Percentiles rank a stretch among this genome's conserved stretches.
phyloP scores from a whole-genome alignment of 768 basidiomycete species.

The Leccinum truebloodii region DNA sequence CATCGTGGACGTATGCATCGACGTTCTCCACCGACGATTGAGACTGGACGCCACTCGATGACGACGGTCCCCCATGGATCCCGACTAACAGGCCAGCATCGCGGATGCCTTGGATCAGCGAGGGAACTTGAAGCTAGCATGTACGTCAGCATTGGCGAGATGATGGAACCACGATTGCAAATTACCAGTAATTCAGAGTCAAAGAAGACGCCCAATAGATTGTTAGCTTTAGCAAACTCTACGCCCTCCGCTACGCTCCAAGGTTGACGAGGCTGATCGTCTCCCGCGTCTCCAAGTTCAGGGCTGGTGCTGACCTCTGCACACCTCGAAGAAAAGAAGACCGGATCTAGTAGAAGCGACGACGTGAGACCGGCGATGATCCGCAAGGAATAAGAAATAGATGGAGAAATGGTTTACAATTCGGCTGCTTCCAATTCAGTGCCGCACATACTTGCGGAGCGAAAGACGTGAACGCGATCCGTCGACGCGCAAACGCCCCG shows the following conservation, averaged over 20 bases:
- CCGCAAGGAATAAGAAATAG: conserved; percentile 23
- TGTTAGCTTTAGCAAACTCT: conserved; percentile 90
- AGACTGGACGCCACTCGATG: conserved; percentile 39
- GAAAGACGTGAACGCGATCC: conserved; percentile 91
- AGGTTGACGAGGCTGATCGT: conserved; percentile 48
- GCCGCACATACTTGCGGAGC: conserved; percentile 87
- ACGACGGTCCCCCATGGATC: conserved; percentile 66
- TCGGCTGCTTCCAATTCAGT: conserved; percentile 99
- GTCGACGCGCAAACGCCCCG: conserved; percentile 58
- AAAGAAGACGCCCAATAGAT: conserved; percentile 88
- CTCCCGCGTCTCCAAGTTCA: conserved; percentile 43
- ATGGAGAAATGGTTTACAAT: conserved; percentile 60
- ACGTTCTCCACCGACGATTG: conserved; percentile 49
- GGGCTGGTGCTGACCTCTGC: conserved; percentile 53
- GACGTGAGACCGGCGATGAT: conserved; percentile 20
- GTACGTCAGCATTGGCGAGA: conserved; percentile 17
- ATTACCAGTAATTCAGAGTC: conserved; percentile 85
- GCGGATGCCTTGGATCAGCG: conserved; percentile 84
- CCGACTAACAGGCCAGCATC: conserved; percentile 88
- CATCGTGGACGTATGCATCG: conserved; percentile 69
- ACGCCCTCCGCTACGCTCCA: conserved; percentile 86
- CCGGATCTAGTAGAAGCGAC: conserved; percentile 66
- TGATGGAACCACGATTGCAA: conserved; percentile 4
- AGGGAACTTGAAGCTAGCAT: conserved; percentile 75
- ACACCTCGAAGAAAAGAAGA: conserved; percentile 91